phyloP scores from a whole-genome alignment of 2,329 filamentous ascomycete species.

The Fusarium sp. region DNA sequence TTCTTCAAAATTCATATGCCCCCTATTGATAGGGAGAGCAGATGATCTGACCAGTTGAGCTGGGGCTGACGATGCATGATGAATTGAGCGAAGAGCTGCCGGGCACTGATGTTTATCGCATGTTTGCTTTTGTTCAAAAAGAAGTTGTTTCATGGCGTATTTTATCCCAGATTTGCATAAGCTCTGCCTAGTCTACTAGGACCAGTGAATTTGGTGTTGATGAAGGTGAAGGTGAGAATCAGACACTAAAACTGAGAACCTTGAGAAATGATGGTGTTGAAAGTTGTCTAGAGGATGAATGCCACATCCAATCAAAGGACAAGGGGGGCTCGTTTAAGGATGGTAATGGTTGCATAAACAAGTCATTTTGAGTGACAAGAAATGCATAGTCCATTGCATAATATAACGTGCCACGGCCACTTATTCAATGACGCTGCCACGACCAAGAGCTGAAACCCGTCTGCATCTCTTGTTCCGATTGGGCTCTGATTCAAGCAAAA shows the following conservation, averaged over 20 bases:
- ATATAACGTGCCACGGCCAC: conserved; percentile 3
- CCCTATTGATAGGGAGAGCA: neutral
- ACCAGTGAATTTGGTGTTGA: neutral
- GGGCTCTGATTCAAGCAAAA: conserved; percentile 9
- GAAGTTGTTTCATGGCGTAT: neutral
- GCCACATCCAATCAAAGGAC: conserved; percentile 13
- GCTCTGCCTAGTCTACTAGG: neutral
- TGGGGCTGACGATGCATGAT: neutral
- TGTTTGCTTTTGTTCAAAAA: neutral
- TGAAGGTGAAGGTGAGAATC: neutral
- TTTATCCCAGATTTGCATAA: too few relatives aligned
- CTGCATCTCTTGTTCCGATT: conserved; percentile 10
- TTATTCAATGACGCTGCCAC: conserved; percentile 6
- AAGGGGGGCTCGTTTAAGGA: neutral
- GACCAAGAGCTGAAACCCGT: conserved; percentile 6
- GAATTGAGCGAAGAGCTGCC: neutral
- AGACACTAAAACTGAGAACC: neutral
- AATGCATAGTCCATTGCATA: neutral
- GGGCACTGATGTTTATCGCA: neutral
- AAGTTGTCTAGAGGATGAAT: neutral
- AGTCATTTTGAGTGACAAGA: neutral
- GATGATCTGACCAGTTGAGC: conserved; percentile 2
- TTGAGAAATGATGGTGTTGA: conserved; percentile 13
- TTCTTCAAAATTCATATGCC: neutral
- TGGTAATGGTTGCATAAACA: conserved; percentile 6